These are phyloP conservation scores for Alternaria novae-zelandiae DNA, from an alignment of 2,329 filamentous ascomycete genomes.

Conservation along the genomic window DNA sequence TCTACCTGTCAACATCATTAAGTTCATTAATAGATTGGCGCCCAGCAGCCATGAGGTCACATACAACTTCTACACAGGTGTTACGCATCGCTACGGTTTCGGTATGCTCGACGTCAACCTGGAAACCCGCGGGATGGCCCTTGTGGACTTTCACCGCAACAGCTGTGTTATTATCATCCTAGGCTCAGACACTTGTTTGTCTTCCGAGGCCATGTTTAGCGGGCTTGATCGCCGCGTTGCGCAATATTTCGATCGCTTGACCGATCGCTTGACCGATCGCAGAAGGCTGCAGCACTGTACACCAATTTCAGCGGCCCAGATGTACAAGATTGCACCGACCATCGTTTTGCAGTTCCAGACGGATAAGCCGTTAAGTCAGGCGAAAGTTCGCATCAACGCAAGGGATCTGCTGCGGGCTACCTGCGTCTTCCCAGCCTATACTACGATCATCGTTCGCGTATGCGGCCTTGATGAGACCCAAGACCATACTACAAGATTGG, in stretches of 20 bases:
- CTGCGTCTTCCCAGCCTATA: neutral
- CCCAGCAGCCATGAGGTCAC: neutral
- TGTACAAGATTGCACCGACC: neutral
- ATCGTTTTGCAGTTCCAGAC: neutral
- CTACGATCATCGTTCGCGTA: neutral
- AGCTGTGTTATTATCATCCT: rapidly evolving
- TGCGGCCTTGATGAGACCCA: neutral
- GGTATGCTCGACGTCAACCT: neutral
- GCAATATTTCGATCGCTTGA: too few relatives aligned
- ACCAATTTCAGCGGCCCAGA: neutral
- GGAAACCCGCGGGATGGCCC: too few relatives aligned
- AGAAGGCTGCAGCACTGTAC: neutral
- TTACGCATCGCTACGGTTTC: neutral
- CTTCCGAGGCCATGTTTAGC: neutral
- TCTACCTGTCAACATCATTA: rapidly evolving
- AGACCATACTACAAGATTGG: neutral
- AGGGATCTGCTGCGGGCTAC: neutral
- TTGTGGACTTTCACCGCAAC: neutral
- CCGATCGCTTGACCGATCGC: too few relatives aligned
- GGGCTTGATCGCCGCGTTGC: neutral
- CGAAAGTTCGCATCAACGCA: neutral
- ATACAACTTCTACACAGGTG: neutral
- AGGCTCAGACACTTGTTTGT: rapidly evolving
- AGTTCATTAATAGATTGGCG: rapidly evolving
- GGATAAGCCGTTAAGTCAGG: rapidly evolving